These are phyloP conservation scores for Aspergillus hancockii DNA, from an alignment of 495 filamentous ascomycete genomes.

Conservation along the genomic window DNA sequence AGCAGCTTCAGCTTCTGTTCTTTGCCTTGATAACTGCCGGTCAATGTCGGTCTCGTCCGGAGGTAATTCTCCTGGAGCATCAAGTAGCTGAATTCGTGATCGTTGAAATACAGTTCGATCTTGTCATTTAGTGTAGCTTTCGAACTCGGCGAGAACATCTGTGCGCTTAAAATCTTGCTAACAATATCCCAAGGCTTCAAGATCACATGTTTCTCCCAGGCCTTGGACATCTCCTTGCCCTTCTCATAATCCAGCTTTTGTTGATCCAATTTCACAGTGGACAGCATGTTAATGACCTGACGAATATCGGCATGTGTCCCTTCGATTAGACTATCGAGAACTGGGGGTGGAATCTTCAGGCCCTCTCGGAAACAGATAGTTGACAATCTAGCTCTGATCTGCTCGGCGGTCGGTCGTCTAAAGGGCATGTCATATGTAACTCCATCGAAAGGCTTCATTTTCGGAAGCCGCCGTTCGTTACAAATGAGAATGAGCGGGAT, in stretches of 20 bases:
- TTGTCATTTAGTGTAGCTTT: conserved; percentile 92
- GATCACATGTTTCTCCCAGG: conserved; percentile 96
- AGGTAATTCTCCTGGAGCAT: conserved; percentile 99
- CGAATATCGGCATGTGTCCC: conserved; percentile 93
- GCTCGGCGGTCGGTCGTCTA: conserved; percentile 81
- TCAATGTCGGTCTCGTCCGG: conserved; percentile 68
- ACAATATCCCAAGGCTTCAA: conserved; percentile 98
- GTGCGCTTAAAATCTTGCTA: conserved; percentile 83
- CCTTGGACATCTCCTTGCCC: conserved; percentile 89
- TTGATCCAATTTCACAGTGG: conserved; percentile 86
- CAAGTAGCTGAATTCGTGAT: conserved; percentile 92
- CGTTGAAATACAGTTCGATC: conserved; percentile 98
- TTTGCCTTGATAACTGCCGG: conserved; percentile 57
- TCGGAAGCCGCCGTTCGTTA: conserved; percentile 87
- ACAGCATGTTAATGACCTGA: conserved; percentile 98
- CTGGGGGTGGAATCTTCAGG: conserved; percentile 78
- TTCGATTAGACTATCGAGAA: conserved; percentile 94
- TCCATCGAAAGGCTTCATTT: conserved; percentile 96
- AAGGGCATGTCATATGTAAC: conserved; percentile 85
- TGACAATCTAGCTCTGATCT: conserved; percentile 85
- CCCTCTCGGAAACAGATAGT: conserved; percentile 93
- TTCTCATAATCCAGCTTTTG: conserved; percentile 75
- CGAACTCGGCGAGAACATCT: conserved; percentile 79
- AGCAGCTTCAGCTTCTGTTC: conserved; percentile 76
- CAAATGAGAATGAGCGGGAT: conserved; percentile 97